Percentiles rank a stretch among this genome's conserved stretches.
Conservation (phyloP, 2,329 filamentous ascomycete genomes). For the Rutstroemia sp. region DNA sequence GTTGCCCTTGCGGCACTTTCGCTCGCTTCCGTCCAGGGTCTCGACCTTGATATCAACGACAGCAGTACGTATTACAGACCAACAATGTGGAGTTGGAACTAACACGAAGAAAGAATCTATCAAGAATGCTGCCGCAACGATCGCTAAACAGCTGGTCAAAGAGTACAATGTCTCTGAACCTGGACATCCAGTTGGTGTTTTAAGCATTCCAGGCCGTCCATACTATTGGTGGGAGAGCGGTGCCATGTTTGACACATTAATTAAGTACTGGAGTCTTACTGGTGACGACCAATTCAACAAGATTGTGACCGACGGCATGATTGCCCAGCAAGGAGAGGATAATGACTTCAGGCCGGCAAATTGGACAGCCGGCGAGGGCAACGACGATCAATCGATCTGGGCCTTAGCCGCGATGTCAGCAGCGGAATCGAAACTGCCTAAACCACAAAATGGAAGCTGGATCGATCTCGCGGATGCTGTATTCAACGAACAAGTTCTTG, state of each 20-base stretch:
- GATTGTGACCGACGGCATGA: constrained; percentile 47
- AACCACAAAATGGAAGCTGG: constrained; percentile 43
- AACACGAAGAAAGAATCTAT: constrained; percentile 17
- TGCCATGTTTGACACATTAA: constrained; percentile 58
- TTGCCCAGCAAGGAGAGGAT: constrained; percentile 52
- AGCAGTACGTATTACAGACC: constrained; percentile 5
- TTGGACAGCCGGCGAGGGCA: constrained; percentile 53
- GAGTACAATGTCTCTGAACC: constrained; percentile 19
- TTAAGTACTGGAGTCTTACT: constrained; percentile 59
- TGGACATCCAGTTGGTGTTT: constrained; percentile 13
- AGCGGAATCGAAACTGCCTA: constrained; percentile 55
- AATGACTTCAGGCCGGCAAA: constrained; percentile 53
- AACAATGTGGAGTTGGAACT: background rate
- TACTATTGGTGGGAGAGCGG: constrained; percentile 62
- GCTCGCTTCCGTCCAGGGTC: constrained; percentile 6
- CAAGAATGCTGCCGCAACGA: constrained; percentile 14
- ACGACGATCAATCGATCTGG: constrained; percentile 69
- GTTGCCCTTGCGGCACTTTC: constrained; percentile 16
- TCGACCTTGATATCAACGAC: constrained; percentile 12
- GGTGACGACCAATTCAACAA: constrained; percentile 57
- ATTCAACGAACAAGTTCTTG: constrained; percentile 58
- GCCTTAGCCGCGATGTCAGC: constrained; percentile 60
- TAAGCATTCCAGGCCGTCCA: constrained; percentile 5
- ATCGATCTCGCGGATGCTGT: constrained; percentile 52
- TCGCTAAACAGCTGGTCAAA: constrained; percentile 15